phyloP scores from a whole-genome alignment of 176 grass and related monocot species.

The Aegilops umbellulata region DNA sequence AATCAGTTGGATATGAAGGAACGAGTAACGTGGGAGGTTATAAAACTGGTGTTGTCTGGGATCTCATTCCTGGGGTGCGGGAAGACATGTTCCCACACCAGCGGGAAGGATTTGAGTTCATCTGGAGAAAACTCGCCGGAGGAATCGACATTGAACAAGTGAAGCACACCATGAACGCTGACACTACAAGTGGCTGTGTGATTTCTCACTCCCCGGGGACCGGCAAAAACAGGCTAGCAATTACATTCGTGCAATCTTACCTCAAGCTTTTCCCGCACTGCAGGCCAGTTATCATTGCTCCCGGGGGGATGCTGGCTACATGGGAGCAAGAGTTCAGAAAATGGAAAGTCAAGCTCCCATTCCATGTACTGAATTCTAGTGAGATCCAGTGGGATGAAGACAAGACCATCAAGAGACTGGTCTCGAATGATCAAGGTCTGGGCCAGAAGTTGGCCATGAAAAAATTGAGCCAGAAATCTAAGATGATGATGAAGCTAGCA shows the following conservation, averaged over 20 bases:
- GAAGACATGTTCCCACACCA: constrained; percentile 47
- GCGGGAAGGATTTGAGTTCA: constrained; percentile 68
- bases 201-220: constrained; percentile 89
- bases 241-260: constrained; percentile 75
- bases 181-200: constrained; percentile 61
- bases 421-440: constrained; percentile 19
- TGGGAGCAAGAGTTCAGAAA: constrained; percentile 71
- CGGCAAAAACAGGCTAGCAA: constrained; percentile 68
- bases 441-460: not conserved
- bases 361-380: constrained; percentile 60
- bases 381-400: constrained; percentile 54
- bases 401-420: constrained; percentile 9
- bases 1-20: constrained; percentile 28
- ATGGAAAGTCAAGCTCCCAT: constrained; percentile 62
- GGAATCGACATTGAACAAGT: constrained; percentile 41
- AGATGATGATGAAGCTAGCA: constrained; percentile 42
- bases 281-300: constrained; percentile 63
- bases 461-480: constrained; percentile 36
- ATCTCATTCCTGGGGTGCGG: constrained; percentile 53
- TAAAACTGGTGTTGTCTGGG: constrained; percentile 56
- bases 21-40: not conserved
- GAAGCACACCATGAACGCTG: not conserved
- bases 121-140: constrained; percentile 64
- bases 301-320: constrained; percentile 45
- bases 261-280: constrained; percentile 53